Base-by-base conservation (phyloP, 176 grass and related monocot genomes). In the Metroxylon sagu region DNA sequence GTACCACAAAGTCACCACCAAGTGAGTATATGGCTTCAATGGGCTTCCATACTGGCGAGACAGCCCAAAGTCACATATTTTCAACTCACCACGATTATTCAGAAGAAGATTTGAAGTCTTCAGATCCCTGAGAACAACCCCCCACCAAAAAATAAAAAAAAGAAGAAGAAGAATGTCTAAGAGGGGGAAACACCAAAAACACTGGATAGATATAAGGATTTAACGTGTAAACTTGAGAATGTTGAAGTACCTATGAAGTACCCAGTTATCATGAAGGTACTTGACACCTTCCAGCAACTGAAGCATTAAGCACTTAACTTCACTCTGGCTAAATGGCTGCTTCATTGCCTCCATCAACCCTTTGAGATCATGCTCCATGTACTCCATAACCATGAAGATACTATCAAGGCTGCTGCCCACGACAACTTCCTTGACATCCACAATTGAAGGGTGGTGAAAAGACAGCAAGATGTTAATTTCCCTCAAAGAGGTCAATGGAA, bases 321-420 rank as follows among this genome's bases (percentile, higher is more conserved):
- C 93, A 25, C 87, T 97, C 62, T 92, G 93, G 57, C 73, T 83
- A 74, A 85, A 97, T 16, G 87, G 93, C 53, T 92, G 87, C 50
- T 91, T 85, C 87, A 97, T 92, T 5, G 70, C 70, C 62, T 97
- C 93, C 93, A 92, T 97, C 57, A 92, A 67, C 23, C 75, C 93
- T 70, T 97, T 97, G 48, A 97, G 69, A 74, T 92, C 93, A 19
- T 97, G 93, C 43, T 97, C 93, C 93, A 97, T 97, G 65, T 97
- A 97, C 56, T 97, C 93, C 93, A 97, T 92, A 29, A 97, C 93
- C 93, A 97, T 91, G 60, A 85, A 92, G 53, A 84, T 97, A 78
- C 84, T 92, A 60, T 85, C 68, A 29, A 78, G 60, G 25, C 48
- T 77, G 51, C 73, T 77, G 54, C 93, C 93, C 57, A 88, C 87